A percentile compares a stretch with the other conserved stretches of the same genome.
Conservation (phyloP, 129 eudicot species). For the Silybum marianum region DNA sequence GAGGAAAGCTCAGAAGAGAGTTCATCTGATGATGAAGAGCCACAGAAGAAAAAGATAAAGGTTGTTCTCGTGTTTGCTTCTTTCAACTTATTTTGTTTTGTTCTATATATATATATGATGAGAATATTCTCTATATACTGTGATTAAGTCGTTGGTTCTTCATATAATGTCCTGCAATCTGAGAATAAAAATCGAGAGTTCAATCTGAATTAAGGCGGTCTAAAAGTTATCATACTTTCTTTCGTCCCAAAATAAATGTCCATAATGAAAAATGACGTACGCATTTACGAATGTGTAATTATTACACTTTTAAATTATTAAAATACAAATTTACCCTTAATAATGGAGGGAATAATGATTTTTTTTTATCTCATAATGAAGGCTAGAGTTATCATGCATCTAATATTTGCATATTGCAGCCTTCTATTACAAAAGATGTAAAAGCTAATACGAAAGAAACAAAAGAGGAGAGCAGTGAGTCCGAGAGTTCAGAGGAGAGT, state of each 20-base stretch:
- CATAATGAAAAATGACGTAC: not conserved
- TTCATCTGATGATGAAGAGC: constrained; percentile 44
- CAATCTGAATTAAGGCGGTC: not conserved
- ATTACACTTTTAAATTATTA: not conserved
- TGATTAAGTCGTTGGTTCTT: not conserved
- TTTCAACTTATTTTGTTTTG: not conserved
- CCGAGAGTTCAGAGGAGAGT: constrained; percentile 1
- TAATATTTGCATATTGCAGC: constrained; percentile 4
- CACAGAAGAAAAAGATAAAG: constrained; percentile 45
- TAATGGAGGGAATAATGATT: not conserved
- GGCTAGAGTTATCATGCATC: constrained; percentile 2
- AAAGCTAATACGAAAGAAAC: constrained; percentile 5
- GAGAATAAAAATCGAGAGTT: not conserved
- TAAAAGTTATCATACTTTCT: not conserved
- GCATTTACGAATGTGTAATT: not conserved
- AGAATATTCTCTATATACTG: not conserved
- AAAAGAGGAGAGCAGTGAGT: constrained; percentile 30
- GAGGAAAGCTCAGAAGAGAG: not conserved
- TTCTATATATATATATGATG: not conserved
- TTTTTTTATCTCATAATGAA: not conserved
- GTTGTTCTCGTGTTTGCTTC: not conserved
- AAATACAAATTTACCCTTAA: not conserved
- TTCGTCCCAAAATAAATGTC: not conserved
- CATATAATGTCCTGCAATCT: not conserved
- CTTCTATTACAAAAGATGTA: constrained; percentile 6